phyloP scores from a whole-genome alignment of 2,329 filamentous ascomycete species.

The Acarospora socialis region DNA sequence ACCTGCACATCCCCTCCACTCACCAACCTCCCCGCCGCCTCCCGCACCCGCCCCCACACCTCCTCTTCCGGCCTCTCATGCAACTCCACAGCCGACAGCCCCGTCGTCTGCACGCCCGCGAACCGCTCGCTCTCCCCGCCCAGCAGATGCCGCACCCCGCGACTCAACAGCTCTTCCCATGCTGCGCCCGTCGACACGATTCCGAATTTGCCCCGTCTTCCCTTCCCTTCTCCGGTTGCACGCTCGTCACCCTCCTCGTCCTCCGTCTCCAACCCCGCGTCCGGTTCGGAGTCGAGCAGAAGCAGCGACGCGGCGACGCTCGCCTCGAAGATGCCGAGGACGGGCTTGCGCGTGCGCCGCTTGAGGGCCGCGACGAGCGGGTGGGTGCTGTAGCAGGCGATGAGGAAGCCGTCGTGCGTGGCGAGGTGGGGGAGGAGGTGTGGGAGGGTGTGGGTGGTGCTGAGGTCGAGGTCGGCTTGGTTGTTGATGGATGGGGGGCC shows the following conservation, averaged over 20 bases:
- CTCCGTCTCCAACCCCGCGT: constrained; percentile 15
- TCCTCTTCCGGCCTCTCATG: constrained; percentile 54
- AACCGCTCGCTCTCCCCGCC: constrained; percentile 43
- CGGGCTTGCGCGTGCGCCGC: constrained; percentile 22
- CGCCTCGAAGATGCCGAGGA: constrained; percentile 69
- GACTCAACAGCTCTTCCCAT: constrained; percentile 60
- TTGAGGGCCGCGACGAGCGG: constrained; percentile 52
- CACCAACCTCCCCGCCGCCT: constrained; percentile 55
- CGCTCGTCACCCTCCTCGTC: constrained; percentile 16
- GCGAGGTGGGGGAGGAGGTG: constrained; percentile 31
- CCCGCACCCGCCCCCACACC: constrained; percentile 50
- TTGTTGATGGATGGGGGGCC: constrained; percentile 68
- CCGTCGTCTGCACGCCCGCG: constrained; percentile 69
- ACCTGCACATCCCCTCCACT: constrained; percentile 40
- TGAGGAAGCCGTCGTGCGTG: constrained; percentile 56
- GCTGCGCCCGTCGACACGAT: constrained; percentile 78
- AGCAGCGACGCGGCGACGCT: constrained; percentile 54
- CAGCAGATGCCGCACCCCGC: constrained; percentile 51
- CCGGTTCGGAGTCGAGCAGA: constrained; percentile 28
- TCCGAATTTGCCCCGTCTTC: constrained; percentile 53
- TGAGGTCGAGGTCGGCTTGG: constrained; percentile 50
- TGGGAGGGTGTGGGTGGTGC: constrained; percentile 46
- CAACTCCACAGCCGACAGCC: constrained; percentile 64
- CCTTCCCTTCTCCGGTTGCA: neutral
- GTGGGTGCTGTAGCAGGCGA: constrained; percentile 82